A percentile compares a stretch with the other conserved stretches of the same genome.
Conservation (phyloP, 2,329 filamentous ascomycete genomes). For the Colletotrichum sp. region DNA sequence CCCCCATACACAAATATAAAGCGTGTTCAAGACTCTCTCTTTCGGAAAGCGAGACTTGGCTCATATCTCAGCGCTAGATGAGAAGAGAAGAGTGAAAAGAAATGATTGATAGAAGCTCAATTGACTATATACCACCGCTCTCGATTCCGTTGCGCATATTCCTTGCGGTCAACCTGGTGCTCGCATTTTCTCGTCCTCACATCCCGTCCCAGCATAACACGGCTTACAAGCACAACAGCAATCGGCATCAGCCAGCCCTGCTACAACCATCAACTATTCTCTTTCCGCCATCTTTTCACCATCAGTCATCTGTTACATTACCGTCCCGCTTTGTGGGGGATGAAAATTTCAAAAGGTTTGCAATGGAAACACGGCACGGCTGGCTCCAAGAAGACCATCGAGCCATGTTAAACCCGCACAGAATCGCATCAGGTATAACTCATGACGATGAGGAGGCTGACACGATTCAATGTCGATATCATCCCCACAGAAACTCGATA, state of each 20-base stretch:
- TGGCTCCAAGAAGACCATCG: not conserved
- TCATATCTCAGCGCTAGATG: not conserved
- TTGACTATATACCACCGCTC: not conserved
- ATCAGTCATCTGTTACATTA: rapidly evolving
- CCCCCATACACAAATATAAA: not conserved
- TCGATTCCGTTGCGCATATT: rapidly evolving
- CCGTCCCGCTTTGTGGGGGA: rapidly evolving
- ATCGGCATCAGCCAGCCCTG: not conserved
- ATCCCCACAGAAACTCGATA: not conserved
- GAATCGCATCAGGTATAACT: not conserved
- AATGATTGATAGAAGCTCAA: not conserved
- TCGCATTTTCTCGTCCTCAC: not conserved
- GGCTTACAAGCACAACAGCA: not conserved
- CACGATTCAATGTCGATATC: not conserved
- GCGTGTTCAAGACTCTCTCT: not conserved
- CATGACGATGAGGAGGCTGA: not conserved
- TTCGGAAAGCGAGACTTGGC: too few relatives aligned
- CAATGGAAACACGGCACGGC: not conserved
- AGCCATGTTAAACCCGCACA: not conserved
- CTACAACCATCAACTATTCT: not conserved
- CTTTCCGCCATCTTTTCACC: not conserved
- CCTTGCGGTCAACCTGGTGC: not conserved
- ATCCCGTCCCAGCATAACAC: not conserved
- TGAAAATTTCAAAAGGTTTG: not conserved
- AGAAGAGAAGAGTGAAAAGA: not conserved